Base-by-base conservation (phyloP, 495 filamentous ascomycete genomes). In the Physcia stellaris region DNA sequence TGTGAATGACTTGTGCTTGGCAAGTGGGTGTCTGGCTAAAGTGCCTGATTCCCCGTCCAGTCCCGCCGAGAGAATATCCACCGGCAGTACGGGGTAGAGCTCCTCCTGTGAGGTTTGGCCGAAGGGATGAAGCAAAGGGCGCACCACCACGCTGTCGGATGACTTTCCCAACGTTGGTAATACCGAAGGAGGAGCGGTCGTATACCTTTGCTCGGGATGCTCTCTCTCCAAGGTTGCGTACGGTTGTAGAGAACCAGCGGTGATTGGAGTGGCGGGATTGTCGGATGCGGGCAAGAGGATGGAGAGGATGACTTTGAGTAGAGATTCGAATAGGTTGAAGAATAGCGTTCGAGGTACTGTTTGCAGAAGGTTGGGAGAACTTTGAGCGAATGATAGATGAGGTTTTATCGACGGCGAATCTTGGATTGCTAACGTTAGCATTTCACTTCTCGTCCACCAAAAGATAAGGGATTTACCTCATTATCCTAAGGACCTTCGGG, bases 71-170 rank as follows among this genome's bases (percentile, higher is more conserved):
- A 20, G 71, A 66, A 61, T 96, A 96, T 2, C 90, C 90, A 39
- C 87, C 83, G 12, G 86, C 80, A 11, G 85, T 83, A 20, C 90
- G 75, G 24, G 80, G 73, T 24, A 98, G 61, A 4, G 83, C 78
- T 26, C 90, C 90, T 18, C 88, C 90, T 1, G 86, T 93, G 31
- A 98, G 64, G 48, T 92, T 95, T 3, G 90, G 90, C 6, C 90
- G 80, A 4, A 96, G 76, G 18, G 88, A 81, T 1, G 77, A 87
- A 2, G 86, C 84, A 54, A 96, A 98, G 0, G 90, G 88, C 4
- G 86, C 74, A 5, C 74, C 74, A n/a, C 71, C 68, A 10, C 83
- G 60, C 20, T 71, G 66, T n/a, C 62, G 61, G 35, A 94, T 65
- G 33, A 75, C 73, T 2, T 68, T 65, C n/a, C 71, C 75, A 34